Evolutionary conservation across 2,329 filamentous ascomycete species (phyloP).

Genomic region (Fusarium scirpi): DNA sequence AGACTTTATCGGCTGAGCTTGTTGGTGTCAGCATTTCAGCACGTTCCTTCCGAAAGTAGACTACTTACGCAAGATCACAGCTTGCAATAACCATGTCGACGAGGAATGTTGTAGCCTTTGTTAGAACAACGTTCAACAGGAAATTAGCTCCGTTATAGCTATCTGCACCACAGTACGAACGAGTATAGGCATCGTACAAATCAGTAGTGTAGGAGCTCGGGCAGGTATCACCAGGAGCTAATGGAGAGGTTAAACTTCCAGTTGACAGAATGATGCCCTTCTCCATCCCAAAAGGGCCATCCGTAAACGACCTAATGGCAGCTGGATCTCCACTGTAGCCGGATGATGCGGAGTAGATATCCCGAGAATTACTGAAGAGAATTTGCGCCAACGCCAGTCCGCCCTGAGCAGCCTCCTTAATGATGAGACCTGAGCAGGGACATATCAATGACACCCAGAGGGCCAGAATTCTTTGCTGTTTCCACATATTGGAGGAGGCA

Average conservation of each 20-base stretch:
- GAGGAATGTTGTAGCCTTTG: background rate
- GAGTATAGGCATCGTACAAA: background rate
- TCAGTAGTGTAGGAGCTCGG: background rate
- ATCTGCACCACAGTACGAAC: background rate
- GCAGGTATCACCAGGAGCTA: background rate
- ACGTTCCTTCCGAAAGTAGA: no score
- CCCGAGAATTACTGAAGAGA: background rate
- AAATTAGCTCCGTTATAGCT: background rate
- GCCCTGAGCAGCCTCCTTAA: background rate
- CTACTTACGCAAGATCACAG: background rate
- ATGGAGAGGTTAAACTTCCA: no score
- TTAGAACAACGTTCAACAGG: background rate
- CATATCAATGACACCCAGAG: background rate
- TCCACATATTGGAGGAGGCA: background rate
- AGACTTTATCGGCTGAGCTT: background rate
- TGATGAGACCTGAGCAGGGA: background rate
- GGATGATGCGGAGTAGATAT: background rate
- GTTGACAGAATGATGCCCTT: background rate
- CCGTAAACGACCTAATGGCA: background rate
- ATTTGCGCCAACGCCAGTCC: background rate
- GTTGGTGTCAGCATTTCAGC: background rate
- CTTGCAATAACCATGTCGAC: background rate
- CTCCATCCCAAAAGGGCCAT: background rate
- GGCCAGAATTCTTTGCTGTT: background rate
- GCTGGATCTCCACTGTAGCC: background rate